Base-by-base conservation (phyloP, 2,329 filamentous ascomycete species). In the Nothomitra cinnamomea region DNA sequence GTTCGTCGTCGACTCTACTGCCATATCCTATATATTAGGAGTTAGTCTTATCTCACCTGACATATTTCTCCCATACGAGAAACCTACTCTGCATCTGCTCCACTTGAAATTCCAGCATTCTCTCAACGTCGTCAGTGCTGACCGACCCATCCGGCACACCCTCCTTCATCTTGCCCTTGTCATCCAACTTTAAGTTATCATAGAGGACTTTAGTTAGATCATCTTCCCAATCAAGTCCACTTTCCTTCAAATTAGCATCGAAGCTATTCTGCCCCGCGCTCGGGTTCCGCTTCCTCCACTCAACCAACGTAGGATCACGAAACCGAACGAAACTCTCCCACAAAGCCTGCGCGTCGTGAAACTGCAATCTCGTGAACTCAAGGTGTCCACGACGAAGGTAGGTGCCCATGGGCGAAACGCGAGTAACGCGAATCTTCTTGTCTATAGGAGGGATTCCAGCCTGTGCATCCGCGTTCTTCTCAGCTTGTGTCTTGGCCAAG, bases 301-400 rank as follows among this genome's bases (percentile, higher is more conserved):
- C 68, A 13, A 71, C 66, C 24, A 82, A 79, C 1, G 87, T 92
- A 0, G 84, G 80, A 60, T 87, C 77, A 49, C 89, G 78, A 66
- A 94, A 96, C 52, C 75, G 76, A 56, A 90, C 79, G 66, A 95
- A 90, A 1, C 78, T 77, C 56, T 80, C 82, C 89, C 92, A 96
- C 3, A 98, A 70, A 54, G 78, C 78, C 43, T 85, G 74, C 0
- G 80, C 77, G 64, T 94, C 85, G 54, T 87, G 77, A 61, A 96
- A 95, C 47, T 82, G 81, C 36, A 96, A 69, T 45, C 85, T 73
- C 1, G 80, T 79, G 62, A 89, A 94, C 67, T 96, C 90, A 2
- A 94, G 70, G 59, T 80, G 76, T 2, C 85, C 77, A 61, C 83
- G 77, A 52, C 89, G 78, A 15, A 95, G 75, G 63, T 94, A 94